These are phyloP conservation scores for Pittosporum tobira DNA, from an alignment of 129 eudicot species.

Conservation along the genomic window DNA sequence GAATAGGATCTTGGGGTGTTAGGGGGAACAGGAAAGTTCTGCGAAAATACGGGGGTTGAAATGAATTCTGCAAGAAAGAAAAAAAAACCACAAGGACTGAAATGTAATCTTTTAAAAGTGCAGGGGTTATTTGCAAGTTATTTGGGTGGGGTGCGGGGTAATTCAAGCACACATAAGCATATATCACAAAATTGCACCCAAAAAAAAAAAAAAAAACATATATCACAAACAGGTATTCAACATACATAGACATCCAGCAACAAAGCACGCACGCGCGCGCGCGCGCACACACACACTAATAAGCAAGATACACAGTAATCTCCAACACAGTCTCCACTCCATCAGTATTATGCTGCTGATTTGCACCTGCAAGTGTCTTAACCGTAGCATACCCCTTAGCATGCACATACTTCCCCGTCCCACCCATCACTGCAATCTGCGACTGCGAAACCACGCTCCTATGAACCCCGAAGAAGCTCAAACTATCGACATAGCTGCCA, in stretches of 20 bases:
- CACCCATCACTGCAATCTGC: slow-evolving; percentile 63
- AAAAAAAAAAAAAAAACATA: background rate
- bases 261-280: background rate
- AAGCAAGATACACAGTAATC: slow-evolving; percentile 49
- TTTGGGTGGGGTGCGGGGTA: no score
- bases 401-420: slow-evolving; percentile 60
- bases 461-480: slow-evolving; percentile 59
- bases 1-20: no score
- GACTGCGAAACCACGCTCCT: slow-evolving; percentile 50
- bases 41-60: no score
- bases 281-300: slow-evolving; percentile 19
- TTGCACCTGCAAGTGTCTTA: slow-evolving; percentile 32
- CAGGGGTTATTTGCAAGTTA: no score
- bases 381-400: slow-evolving; percentile 53
- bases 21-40: no score
- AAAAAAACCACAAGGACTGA: no score
- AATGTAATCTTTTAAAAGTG: no score
- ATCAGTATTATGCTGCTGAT: slow-evolving; percentile 42
- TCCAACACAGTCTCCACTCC: slow-evolving; percentile 58
- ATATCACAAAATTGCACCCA: no score
- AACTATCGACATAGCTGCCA: slow-evolving; percentile 44
- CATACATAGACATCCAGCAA: background rate
- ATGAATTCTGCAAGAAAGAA: no score
- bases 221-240: background rate
- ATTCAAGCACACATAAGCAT: no score